These are phyloP conservation scores for Hericium alpestre DNA, from an alignment of 768 basidiomycete genomes.

Conservation along the genomic window DNA sequence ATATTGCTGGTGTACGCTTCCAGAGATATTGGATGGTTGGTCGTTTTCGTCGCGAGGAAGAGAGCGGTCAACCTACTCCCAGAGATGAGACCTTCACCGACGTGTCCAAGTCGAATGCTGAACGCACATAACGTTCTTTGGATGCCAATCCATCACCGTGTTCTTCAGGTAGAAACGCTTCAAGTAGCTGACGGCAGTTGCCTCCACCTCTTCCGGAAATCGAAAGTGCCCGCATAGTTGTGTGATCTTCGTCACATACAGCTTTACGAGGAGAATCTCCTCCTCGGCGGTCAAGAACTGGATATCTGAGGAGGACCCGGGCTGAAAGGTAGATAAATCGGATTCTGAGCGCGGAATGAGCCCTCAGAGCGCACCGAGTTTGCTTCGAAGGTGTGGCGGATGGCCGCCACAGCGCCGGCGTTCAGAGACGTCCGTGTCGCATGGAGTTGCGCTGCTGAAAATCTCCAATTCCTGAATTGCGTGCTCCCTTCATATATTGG, in stretches of 20 bases:
- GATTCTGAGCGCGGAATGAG: background rate
- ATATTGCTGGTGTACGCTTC: constrained; percentile 78
- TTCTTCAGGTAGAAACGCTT: constrained; percentile 97
- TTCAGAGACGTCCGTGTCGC: constrained; percentile 61
- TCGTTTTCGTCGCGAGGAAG: constrained; percentile 94
- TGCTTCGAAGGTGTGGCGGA: constrained; percentile 65
- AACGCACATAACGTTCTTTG: constrained; percentile 91
- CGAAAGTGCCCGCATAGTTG: constrained; percentile 78
- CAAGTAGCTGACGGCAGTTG: constrained; percentile 83
- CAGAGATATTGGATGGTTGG: constrained; percentile 85
- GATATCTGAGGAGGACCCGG: constrained; percentile 61
- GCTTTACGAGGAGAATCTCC: constrained; percentile 79
- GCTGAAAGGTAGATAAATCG: constrained; percentile 26
- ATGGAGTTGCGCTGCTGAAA: constrained; percentile 56
- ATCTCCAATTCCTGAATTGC: constrained; percentile 84
- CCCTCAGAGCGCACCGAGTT: constrained; percentile 49
- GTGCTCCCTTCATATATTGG: constrained; percentile 70
- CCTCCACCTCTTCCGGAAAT: constrained; percentile 87
- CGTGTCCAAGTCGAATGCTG: background rate
- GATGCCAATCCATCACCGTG: constrained; percentile 99
- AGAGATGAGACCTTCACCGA: background rate
- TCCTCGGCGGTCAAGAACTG: constrained; percentile 74
- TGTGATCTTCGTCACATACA: constrained; percentile 80
- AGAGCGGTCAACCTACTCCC: constrained; percentile 77
- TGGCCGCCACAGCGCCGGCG: constrained; percentile 61